Evolutionary conservation across 768 basidiomycete genomes (phyloP).

Genomic region (Nidularia pulvinata): DNA sequence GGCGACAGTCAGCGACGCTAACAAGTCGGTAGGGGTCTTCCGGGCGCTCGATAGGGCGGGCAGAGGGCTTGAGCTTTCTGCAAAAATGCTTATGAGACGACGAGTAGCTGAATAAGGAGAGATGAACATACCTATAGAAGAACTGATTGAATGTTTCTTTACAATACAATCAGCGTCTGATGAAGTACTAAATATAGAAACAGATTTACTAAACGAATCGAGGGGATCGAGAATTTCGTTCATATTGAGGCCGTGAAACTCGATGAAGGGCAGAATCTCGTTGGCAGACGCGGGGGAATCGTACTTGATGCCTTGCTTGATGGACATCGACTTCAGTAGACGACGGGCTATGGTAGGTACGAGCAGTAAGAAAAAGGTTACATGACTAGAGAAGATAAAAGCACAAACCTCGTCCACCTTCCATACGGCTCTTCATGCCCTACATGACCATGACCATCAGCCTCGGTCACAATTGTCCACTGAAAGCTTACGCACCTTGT

Average conservation of each 20-base stretch:
- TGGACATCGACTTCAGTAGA: slow-evolving; percentile 86
- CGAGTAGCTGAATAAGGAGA: background rate
- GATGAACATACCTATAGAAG: slow-evolving; percentile 63
- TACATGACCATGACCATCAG: slow-evolving; percentile 15
- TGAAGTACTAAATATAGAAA: background rate
- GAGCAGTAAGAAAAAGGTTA: slow-evolving; percentile 1
- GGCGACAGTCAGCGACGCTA: slow-evolving; percentile 93
- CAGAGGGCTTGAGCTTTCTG: slow-evolving; percentile 84
- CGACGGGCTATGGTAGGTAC: slow-evolving; percentile 52
- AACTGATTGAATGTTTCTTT: slow-evolving; percentile 92
- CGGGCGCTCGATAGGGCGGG: slow-evolving; percentile 72
- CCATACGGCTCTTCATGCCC: slow-evolving; percentile 88
- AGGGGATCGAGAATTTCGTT: slow-evolving; percentile 85
- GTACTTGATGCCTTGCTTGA: slow-evolving; percentile 95
- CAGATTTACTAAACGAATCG: slow-evolving; percentile 72
- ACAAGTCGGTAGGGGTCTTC: slow-evolving; percentile 81
- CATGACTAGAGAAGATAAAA: background rate
- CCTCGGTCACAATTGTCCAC: background rate
- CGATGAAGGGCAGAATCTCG: slow-evolving; percentile 87
- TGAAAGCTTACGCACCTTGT: slow-evolving; percentile 51
- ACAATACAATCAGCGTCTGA: background rate
- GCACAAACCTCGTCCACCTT: slow-evolving; percentile 75
- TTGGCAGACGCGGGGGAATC: slow-evolving; percentile 82
- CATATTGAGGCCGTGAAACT: slow-evolving; percentile 85
- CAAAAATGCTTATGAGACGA: slow-evolving; percentile 7